These are phyloP conservation scores for Syzygium malaccense DNA, from an alignment of 441 rosid genomes.

Conservation along the genomic window DNA sequence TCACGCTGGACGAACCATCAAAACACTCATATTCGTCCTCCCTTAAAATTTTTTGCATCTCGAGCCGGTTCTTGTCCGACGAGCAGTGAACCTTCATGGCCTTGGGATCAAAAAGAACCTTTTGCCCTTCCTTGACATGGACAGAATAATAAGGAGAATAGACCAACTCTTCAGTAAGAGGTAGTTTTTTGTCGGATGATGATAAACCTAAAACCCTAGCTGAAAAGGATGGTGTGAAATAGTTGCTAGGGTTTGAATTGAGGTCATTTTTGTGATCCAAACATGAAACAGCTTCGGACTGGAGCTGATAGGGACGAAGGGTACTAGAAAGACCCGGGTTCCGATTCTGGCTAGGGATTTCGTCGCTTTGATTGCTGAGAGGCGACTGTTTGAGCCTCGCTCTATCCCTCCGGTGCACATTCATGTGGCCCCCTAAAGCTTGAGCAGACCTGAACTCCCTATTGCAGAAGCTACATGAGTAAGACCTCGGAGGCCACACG, in stretches of 20 bases:
- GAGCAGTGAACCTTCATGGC: not conserved
- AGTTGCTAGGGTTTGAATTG: not conserved
- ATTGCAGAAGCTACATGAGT: conserved; percentile 50
- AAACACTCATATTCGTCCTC: not conserved
- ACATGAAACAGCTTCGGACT: not conserved
- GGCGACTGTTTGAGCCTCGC: conserved; percentile 45
- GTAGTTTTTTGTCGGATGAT: conserved; percentile 1
- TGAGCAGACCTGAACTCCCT: conserved; percentile 68
- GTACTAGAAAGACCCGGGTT: conserved; percentile 3
- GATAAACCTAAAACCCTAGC: conserved; percentile 31
- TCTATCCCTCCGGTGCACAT: conserved; percentile 62
- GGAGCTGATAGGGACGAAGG: not conserved
- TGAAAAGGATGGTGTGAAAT: conserved; percentile 13
- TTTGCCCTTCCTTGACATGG: not conserved
- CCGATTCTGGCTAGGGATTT: conserved; percentile 9
- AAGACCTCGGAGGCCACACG: conserved; percentile 62
- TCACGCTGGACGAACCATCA: conserved; percentile 19
- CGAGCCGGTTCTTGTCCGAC: not conserved
- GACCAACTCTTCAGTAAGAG: not conserved
- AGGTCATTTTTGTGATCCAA: conserved; percentile 14
- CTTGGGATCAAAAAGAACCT: not conserved
- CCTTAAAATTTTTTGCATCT: not conserved
- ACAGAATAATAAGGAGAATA: conserved; percentile 7
- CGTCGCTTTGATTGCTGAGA: conserved; percentile 7
- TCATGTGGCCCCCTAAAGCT: conserved; percentile 76